These are phyloP conservation scores for Penicillium coprophilum DNA, from an alignment of 495 filamentous ascomycete species.

Conservation along the genomic window DNA sequence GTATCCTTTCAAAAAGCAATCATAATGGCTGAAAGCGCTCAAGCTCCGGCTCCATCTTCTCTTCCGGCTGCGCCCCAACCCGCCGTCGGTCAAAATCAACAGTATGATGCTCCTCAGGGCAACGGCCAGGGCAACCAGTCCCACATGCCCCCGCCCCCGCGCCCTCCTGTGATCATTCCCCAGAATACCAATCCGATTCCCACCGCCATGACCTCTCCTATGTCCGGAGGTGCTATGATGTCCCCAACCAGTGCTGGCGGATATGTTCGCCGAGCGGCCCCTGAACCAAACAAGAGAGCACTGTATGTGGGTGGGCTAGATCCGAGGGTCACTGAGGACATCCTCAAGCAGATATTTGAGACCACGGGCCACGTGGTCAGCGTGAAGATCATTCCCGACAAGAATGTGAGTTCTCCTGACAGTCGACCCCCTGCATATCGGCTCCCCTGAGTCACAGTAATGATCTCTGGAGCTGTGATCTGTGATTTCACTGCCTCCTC, in stretches of 20 bases:
- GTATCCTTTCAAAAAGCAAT: slow-evolving; percentile 20
- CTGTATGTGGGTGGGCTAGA: slow-evolving; percentile 96
- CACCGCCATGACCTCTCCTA: slow-evolving; percentile 85
- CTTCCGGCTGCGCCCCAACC: slow-evolving; percentile 66
- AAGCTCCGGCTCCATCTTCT: slow-evolving; percentile 50
- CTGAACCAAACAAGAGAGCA: slow-evolving; percentile 97
- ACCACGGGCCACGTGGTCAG: slow-evolving; percentile 97
- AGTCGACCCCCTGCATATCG: slow-evolving; percentile 9
- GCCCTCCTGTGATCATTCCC: slow-evolving; percentile 85
- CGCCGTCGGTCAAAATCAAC: slow-evolving; percentile 66
- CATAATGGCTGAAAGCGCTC: slow-evolving; percentile 68
- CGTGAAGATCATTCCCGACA: slow-evolving; percentile 99
- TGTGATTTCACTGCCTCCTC: background rate
- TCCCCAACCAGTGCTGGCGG: slow-evolving; percentile 78
- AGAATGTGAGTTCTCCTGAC: slow-evolving; percentile 69
- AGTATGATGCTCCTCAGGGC: slow-evolving; percentile 62
- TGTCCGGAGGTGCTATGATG: slow-evolving; percentile 69
- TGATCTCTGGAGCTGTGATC: background rate
- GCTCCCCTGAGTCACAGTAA: background rate
- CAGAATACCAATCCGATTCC: slow-evolving; percentile 97
- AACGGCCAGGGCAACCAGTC: slow-evolving; percentile 60
- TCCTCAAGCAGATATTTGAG: slow-evolving; percentile 97
- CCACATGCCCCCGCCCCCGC: slow-evolving; percentile 92
- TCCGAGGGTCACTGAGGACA: slow-evolving; percentile 92
- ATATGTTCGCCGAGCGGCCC: slow-evolving; percentile 86